Evolutionary conservation across 192 early-diverging fungal genomes (phyloP).

Genomic region (Backusella sp.): DNA sequence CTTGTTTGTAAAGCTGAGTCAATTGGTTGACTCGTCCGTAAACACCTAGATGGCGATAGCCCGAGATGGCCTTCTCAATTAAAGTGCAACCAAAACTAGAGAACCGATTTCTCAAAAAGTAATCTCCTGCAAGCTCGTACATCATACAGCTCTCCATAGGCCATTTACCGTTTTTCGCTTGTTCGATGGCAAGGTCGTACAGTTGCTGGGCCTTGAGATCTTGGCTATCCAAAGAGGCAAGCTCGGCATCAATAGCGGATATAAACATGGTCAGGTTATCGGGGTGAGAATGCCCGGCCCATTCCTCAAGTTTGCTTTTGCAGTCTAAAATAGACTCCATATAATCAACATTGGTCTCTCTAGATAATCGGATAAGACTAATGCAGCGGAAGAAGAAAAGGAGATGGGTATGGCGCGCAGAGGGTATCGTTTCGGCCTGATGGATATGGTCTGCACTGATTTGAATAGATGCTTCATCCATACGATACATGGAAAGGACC

Average conservation of each 20-base stretch:
- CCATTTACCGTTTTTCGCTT: slow-evolving; percentile 28
- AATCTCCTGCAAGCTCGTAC: slow-evolving; percentile 33
- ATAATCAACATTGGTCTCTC: background rate
- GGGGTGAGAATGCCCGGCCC: slow-evolving; percentile 21
- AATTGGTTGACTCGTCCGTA: slow-evolving; percentile 32
- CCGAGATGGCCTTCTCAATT: slow-evolving; percentile 23
- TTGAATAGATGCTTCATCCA: slow-evolving; percentile 19
- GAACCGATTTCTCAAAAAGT: slow-evolving; percentile 23
- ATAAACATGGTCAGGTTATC: slow-evolving; percentile 19
- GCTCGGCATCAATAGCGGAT: slow-evolving; percentile 27
- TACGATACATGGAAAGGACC: slow-evolving; percentile 14
- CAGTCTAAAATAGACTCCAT: background rate
- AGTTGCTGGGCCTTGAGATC: background rate
- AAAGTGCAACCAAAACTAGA: slow-evolving; percentile 11
- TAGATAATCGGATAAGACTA: slow-evolving; percentile 12
- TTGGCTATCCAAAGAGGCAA: slow-evolving; percentile 17
- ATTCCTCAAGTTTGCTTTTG: slow-evolving; percentile 13
- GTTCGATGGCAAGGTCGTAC: slow-evolving; percentile 24
- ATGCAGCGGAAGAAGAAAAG: slow-evolving; percentile 25
- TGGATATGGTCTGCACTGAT: slow-evolving; percentile 17
- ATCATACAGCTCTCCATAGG: slow-evolving; percentile 14
- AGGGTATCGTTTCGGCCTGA: slow-evolving; percentile 7
- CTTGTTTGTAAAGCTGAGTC: background rate
- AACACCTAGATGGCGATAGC: slow-evolving; percentile 18
- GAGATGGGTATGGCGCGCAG: slow-evolving; percentile 24